Evolutionary conservation across 225 moss, liverwort and hornwort genomes (phyloP), one percentile per base, ranked within the genome.

Genomic region (Ulota crispa): DNA sequence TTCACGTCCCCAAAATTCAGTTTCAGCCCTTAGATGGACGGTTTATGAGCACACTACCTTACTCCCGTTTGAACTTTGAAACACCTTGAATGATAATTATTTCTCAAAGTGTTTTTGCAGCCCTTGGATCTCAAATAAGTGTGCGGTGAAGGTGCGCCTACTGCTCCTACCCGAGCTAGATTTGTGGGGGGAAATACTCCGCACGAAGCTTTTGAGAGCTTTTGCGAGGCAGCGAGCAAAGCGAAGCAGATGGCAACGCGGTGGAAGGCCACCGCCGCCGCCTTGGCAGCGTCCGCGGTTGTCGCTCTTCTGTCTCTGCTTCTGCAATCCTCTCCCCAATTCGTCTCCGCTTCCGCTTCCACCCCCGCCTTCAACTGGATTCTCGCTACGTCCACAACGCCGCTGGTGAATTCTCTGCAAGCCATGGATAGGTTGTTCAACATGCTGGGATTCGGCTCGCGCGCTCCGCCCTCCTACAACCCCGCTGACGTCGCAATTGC

Each of bases 401-500:
- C 24, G 3, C 52, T n/a, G 19, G 24, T 20, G 69, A 32, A 13
- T 26, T 37, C 9, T 45, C 12, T 52, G 41, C 43, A 53, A 10
- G 68, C 80, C 45, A 88, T 88, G 88, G 68, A 85, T 8, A 78
- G 75, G n/a, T 39, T 86, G 8, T 30, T 84, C 81, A 59, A 75
- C 75, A 83, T 77, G 81, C 71, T 89, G 81, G 86, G 89, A 7
- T 80, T 89, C 1, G 80, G 87, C 2, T 56, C 82, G 11, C 84
- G 87, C 5, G 68, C 41, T 1, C 34, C 84, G 19, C 43, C 78
- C 19, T 61, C 80, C 47, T 68, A 57, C 57, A 72, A 87, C 69
- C 87, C 85, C 12, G 79, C 73, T 1, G 81, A 76, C 4, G 82
- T 73, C 14, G 78, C 84, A 0, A 85, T 87, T 54, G 84, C 89